Conservation (phyloP, 768 basidiomycete genomes). For the Suillus plorans region DNA sequence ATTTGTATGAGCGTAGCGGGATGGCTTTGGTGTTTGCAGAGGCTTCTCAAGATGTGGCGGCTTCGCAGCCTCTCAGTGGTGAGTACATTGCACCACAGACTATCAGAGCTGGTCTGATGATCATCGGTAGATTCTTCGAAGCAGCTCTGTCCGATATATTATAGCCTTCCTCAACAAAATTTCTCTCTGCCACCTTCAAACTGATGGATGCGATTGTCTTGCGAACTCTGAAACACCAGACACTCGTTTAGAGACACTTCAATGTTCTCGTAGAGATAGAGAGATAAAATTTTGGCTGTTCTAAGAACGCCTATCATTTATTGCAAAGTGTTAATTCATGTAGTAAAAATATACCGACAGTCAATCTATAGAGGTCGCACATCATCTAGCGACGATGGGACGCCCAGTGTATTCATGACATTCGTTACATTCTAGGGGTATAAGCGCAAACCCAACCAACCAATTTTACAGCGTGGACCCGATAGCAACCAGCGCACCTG, state of each 20-base stretch:
- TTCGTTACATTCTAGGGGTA: background rate
- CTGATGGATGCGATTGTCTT: background rate
- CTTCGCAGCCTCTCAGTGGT: background rate
- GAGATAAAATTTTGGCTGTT: background rate
- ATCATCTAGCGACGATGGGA: background rate
- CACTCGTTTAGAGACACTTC: background rate
- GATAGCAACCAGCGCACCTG: background rate
- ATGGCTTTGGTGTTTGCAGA: background rate
- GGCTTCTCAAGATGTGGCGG: background rate
- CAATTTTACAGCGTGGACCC: background rate
- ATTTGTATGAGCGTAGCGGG: background rate
- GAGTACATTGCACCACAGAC: background rate
- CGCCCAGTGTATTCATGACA: background rate
- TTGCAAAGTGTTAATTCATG: background rate
- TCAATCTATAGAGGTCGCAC: background rate
- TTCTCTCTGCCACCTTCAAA: background rate
- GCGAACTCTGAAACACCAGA: background rate
- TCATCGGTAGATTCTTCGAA: background rate
- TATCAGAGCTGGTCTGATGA: background rate
- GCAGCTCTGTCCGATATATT: background rate
- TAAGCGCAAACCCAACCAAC: background rate
- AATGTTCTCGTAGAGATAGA: background rate
- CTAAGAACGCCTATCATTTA: slow-evolving; percentile 8
- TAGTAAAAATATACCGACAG: background rate
- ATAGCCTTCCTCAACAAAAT: slow-evolving; percentile 1